phyloP scores from a whole-genome alignment of 1,284 basidiomycete species.

The Pascua guehoae region DNA sequence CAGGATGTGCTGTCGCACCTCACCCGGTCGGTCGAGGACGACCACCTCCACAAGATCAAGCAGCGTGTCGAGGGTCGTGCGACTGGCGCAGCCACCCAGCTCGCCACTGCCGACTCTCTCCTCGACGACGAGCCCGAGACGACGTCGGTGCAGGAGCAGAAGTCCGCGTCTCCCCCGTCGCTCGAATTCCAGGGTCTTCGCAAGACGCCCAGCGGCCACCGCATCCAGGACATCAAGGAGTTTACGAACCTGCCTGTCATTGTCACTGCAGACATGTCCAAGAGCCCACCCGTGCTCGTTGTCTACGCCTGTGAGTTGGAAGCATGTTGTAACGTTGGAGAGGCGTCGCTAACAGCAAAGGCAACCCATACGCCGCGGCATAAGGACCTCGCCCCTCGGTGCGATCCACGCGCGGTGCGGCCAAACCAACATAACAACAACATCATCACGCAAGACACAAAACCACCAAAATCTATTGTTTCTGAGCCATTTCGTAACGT shows the following conservation, averaged over 20 bases:
- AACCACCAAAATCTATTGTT: background rate
- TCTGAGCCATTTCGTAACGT: background rate
- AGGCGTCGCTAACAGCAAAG: background rate
- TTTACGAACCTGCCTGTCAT: slow-evolving; percentile 88
- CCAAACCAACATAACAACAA: too few relatives aligned
- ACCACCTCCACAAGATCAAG: slow-evolving; percentile 86
- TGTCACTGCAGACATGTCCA: slow-evolving; percentile 85
- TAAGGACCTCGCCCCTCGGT: too few relatives aligned
- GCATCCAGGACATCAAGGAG: slow-evolving; percentile 87
- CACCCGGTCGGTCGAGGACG: slow-evolving; percentile 83
- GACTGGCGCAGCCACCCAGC: slow-evolving; percentile 57
- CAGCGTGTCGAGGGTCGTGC: slow-evolving; percentile 79
- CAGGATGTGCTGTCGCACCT: slow-evolving; percentile 91
- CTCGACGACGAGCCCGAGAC: slow-evolving; percentile 72
- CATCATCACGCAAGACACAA: background rate
- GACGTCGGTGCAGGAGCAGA: slow-evolving; percentile 67
- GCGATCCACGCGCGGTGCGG: too few relatives aligned
- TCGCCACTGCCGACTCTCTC: slow-evolving; percentile 74
- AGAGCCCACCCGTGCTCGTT: slow-evolving; percentile 89
- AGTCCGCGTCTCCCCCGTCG: slow-evolving; percentile 66
- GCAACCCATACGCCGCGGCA: background rate
- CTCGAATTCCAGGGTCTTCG: slow-evolving; percentile 75
- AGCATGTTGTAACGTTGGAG: too few relatives aligned
- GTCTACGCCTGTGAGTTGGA: slow-evolving; percentile 35
- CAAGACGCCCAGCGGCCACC: slow-evolving; percentile 66